A percentile compares a stretch with the other conserved stretches of the same genome.
Conservation (phyloP, 805 yeast species). For the Myxozyma udenii region DNA sequence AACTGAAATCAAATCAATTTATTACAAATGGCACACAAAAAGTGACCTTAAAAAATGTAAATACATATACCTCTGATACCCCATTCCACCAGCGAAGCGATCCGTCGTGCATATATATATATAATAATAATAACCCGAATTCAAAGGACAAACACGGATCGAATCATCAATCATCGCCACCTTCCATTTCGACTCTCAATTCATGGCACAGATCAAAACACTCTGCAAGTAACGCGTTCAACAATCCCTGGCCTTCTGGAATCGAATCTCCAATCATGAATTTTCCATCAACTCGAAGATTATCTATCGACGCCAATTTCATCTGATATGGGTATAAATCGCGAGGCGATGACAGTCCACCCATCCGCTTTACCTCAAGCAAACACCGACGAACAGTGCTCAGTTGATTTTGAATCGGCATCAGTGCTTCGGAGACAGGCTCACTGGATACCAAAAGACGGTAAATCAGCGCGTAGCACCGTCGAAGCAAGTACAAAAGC, state of each 20-base stretch:
- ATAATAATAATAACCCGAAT: too few species aligned
- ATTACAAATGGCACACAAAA: too few species aligned
- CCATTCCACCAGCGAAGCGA: too few species aligned
- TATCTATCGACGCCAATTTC: slow-evolving; percentile 87
- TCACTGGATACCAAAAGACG: slow-evolving; percentile 86
- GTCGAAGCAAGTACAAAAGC: slow-evolving; percentile 72
- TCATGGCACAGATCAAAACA: slow-evolving; percentile 94
- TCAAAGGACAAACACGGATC: too few species aligned
- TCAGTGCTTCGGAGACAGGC: slow-evolving; percentile 91
- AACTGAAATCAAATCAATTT: too few species aligned
- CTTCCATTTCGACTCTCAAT: slow-evolving; percentile 63
- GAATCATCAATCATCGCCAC: slow-evolving; percentile 10
- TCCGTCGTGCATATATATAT: too few species aligned
- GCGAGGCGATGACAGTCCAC: slow-evolving; percentile 81
- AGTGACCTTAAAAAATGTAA: too few species aligned
- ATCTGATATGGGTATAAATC: slow-evolving; percentile 95
- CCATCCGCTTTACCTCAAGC: slow-evolving; percentile 85
- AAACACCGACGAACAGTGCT: slow-evolving; percentile 88
- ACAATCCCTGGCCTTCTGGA: slow-evolving; percentile 98
- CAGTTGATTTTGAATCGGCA: slow-evolving; percentile 89
- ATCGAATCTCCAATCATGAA: slow-evolving; percentile 82
- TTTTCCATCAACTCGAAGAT: slow-evolving; percentile 84
- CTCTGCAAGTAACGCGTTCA: slow-evolving; percentile 42
- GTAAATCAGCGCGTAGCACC: slow-evolving; percentile 88
- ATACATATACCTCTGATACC: too few species aligned